phyloP scores from a whole-genome alignment of 129 eudicot species.

The Helianthus tuberosus region DNA sequence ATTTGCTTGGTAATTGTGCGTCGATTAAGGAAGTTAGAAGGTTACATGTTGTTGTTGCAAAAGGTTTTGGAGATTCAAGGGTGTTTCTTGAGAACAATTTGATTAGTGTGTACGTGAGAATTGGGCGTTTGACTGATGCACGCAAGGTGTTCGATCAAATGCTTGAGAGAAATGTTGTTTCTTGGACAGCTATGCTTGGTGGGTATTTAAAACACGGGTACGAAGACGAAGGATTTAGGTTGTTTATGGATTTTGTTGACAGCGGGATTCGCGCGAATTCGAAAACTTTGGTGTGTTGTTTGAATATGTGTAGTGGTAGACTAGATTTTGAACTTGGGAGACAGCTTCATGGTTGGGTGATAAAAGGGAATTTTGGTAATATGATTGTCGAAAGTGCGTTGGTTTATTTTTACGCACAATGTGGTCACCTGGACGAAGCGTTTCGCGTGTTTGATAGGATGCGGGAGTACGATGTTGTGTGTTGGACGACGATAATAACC shows the following conservation, averaged over 20 bases:
- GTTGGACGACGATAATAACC: constrained; percentile 86
- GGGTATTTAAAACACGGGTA: constrained; percentile 72
- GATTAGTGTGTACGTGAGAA: constrained; percentile 53
- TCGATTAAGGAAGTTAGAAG: constrained; percentile 40
- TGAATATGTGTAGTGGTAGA: constrained; percentile 64
- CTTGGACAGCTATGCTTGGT: constrained; percentile 93
- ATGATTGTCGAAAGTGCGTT: constrained; percentile 61
- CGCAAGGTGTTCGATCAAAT: constrained; percentile 77
- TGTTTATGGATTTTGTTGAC: constrained; percentile 51
- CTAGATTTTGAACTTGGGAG: constrained; percentile 62
- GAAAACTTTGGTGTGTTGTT: constrained; percentile 63
- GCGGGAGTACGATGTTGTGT: constrained; percentile 62
- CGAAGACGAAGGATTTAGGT: constrained; percentile 49
- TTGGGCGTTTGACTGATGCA: constrained; percentile 57
- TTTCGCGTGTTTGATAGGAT: constrained; percentile 58
- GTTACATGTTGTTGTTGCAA: constrained; percentile 51
- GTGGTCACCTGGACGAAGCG: constrained; percentile 59
- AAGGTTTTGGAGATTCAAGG: constrained; percentile 27
- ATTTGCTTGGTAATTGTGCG: constrained; percentile 49
- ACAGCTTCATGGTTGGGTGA: constrained; percentile 62
- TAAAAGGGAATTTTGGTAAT: constrained; percentile 57
- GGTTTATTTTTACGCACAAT: constrained; percentile 67
- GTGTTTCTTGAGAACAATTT: constrained; percentile 60
- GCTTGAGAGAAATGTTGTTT: constrained; percentile 69
- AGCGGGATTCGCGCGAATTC: constrained; percentile 50